Conservation (phyloP, 345 rosid genomes). For the Rhodamnia argentea region DNA sequence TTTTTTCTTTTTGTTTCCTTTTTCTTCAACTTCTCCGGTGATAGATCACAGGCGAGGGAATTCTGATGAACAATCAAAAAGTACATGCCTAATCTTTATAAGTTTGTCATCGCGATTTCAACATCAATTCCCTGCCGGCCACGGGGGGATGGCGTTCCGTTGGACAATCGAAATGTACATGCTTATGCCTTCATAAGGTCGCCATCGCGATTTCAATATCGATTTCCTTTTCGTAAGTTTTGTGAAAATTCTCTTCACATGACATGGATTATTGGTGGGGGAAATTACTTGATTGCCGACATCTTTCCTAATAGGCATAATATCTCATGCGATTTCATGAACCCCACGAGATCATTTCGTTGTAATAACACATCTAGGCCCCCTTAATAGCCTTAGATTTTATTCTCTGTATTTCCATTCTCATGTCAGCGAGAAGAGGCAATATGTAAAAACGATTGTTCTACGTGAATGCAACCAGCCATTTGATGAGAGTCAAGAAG, state of each 20-base stretch:
- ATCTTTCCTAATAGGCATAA: neutral
- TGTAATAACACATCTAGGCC: neutral
- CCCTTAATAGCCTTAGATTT: neutral
- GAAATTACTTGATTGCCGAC: neutral
- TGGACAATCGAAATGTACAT: neutral
- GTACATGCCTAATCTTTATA: neutral
- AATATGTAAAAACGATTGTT: neutral
- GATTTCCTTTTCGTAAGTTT: neutral
- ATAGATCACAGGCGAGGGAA: neutral
- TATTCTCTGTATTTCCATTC: neutral
- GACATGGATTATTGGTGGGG: neutral
- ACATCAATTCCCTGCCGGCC: fast-evolving
- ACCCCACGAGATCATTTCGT: neutral
- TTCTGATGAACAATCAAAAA: neutral
- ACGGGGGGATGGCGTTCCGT: neutral
- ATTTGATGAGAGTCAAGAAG: neutral
- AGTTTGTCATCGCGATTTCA: neutral
- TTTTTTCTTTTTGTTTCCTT: no score
- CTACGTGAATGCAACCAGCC: neutral
- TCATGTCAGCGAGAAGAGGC: neutral
- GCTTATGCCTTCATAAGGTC: neutral
- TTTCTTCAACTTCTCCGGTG: no score
- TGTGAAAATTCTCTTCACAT: neutral
- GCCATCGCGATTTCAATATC: neutral
- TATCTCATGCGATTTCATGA: neutral